phyloP scores from a whole-genome alignment of 495 filamentous ascomycete species.

The Hypoxylon lienhwacheense region DNA sequence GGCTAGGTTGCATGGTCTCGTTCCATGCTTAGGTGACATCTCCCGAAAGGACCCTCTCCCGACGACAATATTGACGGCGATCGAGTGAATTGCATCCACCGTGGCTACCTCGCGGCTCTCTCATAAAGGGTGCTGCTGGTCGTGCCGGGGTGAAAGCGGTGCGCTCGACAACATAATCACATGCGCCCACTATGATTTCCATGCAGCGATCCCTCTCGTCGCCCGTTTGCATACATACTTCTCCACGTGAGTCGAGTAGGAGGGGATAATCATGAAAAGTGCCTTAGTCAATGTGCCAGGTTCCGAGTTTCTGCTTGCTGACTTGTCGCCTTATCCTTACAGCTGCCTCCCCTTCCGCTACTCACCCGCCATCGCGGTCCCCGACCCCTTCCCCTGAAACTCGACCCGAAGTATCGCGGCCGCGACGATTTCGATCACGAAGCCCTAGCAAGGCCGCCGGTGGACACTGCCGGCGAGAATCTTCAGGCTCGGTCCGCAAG shows the following conservation, averaged over 20 bases:
- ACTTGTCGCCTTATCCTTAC: slow-evolving; percentile 30
- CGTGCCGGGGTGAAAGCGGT: slow-evolving; percentile 29
- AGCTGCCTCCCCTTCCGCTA: slow-evolving; percentile 44
- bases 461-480: slow-evolving; percentile 37
- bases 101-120: slow-evolving; percentile 34
- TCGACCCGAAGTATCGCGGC: slow-evolving; percentile 47
- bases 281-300: not conserved
- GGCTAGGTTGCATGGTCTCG: slow-evolving; percentile 7
- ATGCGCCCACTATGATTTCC: slow-evolving; percentile 57
- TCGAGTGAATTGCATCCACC: slow-evolving; percentile 29
- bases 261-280: slow-evolving; percentile 16
- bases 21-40: slow-evolving; percentile 30
- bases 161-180: slow-evolving; percentile 14
- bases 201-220: slow-evolving; percentile 58
- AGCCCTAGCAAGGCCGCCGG: slow-evolving; percentile 43
- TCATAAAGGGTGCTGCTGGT: slow-evolving; percentile 32
- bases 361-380: slow-evolving; percentile 43
- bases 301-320: slow-evolving; percentile 36
- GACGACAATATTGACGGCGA: slow-evolving; percentile 16
- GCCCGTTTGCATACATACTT: slow-evolving; percentile 54
- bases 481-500: slow-evolving; percentile 36
- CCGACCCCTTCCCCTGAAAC: slow-evolving; percentile 50
- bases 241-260: slow-evolving; percentile 50
- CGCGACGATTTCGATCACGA: slow-evolving; percentile 46
- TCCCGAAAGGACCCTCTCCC: slow-evolving; percentile 5